Evolutionary conservation across 2,329 filamentous ascomycete species (phyloP).

Genomic region (Cladosporium colombiae): DNA sequence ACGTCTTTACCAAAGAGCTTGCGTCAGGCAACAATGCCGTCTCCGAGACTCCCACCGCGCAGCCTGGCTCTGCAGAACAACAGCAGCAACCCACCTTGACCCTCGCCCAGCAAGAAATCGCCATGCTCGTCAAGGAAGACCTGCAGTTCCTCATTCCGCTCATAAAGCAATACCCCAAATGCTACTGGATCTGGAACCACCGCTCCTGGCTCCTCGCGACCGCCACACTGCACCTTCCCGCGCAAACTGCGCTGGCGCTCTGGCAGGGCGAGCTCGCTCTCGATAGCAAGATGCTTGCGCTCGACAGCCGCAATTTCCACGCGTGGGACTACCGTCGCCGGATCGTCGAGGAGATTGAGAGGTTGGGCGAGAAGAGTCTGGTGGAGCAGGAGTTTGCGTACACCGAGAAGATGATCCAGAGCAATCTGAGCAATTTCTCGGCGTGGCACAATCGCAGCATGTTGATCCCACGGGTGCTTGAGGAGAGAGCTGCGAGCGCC

Average conservation of each 20-base stretch:
- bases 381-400: constrained; percentile 82
- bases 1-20: constrained; percentile 55
- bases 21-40: constrained; percentile 36
- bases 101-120: constrained; percentile 39
- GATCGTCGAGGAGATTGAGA: constrained; percentile 75
- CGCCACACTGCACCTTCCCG: constrained; percentile 64
- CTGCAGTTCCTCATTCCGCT: constrained; percentile 81
- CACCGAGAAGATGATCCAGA: constrained; percentile 82
- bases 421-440: constrained; percentile 92
- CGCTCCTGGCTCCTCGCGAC: constrained; percentile 80
- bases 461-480: constrained; percentile 73
- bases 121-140: constrained; percentile 68
- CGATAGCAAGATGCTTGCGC: constrained; percentile 81
- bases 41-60: neutral
- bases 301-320: constrained; percentile 91
- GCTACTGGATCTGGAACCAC: constrained; percentile 99
- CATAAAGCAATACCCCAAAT: constrained; percentile 85
- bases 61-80: constrained; percentile 7
- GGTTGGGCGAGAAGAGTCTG: constrained; percentile 52
- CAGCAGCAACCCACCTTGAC: constrained; percentile 32
- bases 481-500: constrained; percentile 67
- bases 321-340: constrained; percentile 89
- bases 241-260: constrained; percentile 59
- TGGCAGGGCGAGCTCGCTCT: constrained; percentile 85
- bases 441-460: constrained; percentile 92